Evolutionary conservation across 805 yeast genomes (phyloP).

Genomic region (Saccharomycopsis fermentans): DNA sequence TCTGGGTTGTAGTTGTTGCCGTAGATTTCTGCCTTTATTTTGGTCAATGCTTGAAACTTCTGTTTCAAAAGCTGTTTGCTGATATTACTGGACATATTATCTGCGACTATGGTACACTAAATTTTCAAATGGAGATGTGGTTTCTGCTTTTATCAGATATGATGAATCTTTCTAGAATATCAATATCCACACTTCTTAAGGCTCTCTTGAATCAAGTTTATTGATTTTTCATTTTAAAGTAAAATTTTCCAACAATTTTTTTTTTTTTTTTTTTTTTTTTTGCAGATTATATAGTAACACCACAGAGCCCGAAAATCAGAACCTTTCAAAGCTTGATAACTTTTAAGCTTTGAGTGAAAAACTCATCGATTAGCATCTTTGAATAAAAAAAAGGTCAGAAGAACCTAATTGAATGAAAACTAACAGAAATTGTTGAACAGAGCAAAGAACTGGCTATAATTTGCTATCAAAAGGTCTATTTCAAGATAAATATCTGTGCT

Average conservation of each 20-base stretch:
- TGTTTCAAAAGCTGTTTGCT: constrained; percentile 10
- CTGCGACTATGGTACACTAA: no score
- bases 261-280: neutral
- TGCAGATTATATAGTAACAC: neutral
- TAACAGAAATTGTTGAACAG: no score
- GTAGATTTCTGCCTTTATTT: constrained; percentile 56
- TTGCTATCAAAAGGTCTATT: no score
- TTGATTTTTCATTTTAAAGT: neutral
- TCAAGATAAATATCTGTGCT: no score
- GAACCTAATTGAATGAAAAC: no score
- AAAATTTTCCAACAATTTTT: neutral
- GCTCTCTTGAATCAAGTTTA: neutral
- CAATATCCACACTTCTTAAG: no score
- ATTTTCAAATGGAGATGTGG: no score
- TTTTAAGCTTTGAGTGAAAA: neutral
- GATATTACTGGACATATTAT: neutral
- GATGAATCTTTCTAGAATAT: no score
- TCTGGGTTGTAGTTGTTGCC: constrained; percentile 63
- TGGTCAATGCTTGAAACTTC: constrained; percentile 25
- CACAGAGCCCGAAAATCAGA: neutral
- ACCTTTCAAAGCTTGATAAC: neutral
- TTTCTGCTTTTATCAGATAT: no score
- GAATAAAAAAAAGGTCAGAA: no score
- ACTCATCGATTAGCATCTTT: no score
- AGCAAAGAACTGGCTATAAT: no score